A percentile compares a stretch with the other conserved stretches of the same genome.
phyloP scores from a whole-genome alignment of 495 filamentous ascomycete genomes.

The Podospora pseudoanserina region DNA sequence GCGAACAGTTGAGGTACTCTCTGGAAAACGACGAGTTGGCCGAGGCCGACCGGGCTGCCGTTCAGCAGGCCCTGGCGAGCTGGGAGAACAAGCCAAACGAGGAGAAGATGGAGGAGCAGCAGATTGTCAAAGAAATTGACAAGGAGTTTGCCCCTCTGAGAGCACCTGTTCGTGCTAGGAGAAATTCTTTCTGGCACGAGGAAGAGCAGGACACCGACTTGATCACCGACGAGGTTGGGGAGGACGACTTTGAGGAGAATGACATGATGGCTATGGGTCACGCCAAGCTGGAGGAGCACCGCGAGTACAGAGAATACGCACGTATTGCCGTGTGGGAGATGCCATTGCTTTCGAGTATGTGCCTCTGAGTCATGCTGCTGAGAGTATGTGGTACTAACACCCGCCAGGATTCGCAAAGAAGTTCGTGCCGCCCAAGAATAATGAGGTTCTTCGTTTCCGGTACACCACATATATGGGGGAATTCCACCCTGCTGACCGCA shows the following conservation, averaged over 20 bases:
- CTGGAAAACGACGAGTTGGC: constrained; percentile 5
- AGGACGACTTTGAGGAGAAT: constrained; percentile 57
- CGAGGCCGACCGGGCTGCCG: constrained; percentile 11
- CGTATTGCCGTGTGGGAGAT: constrained; percentile 92
- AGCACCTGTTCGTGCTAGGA: constrained; percentile 13
- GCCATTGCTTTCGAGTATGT: constrained; percentile 81
- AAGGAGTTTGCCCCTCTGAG: constrained; percentile 9
- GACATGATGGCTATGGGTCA: constrained; percentile 80
- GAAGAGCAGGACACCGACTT: constrained; percentile 43
- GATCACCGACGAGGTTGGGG: constrained; percentile 38
- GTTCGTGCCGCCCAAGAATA: constrained; percentile 65
- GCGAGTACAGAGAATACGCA: constrained; percentile 85
- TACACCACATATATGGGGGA: constrained; percentile 98
- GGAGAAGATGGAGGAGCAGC: constrained; percentile 11
- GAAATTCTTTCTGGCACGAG: constrained; percentile 37
- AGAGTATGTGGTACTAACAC: neutral
- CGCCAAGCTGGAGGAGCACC: constrained; percentile 80
- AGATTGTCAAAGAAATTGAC: constrained; percentile 15
- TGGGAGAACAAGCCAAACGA: constrained; percentile 20
- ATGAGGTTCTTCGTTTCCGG: constrained; percentile 78
- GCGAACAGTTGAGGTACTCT: constrained; percentile 19
- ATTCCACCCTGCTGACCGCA: constrained; percentile 81
- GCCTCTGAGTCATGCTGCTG: neutral
- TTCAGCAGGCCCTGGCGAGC: constrained; percentile 12
- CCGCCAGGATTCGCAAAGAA: constrained; percentile 70